A percentile compares a stretch with the other conserved stretches of the same genome.
phyloP scores from a whole-genome alignment of 2,329 filamentous ascomycete species.

The Chlorencoelia australis region DNA sequence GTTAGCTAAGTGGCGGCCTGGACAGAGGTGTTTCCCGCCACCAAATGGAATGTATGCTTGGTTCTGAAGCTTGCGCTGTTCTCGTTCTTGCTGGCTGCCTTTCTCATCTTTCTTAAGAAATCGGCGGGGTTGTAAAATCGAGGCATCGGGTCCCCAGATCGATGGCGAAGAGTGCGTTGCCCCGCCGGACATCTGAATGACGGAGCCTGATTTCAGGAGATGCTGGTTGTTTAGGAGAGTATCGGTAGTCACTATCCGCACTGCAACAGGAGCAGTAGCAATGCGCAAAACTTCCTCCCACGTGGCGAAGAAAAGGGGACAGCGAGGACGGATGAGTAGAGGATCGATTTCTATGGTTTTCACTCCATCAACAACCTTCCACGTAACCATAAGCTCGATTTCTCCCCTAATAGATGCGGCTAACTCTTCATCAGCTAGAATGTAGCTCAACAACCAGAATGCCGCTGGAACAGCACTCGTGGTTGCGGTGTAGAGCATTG shows the following conservation, averaged over 20 bases:
- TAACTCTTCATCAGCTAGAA: constrained; percentile 26
- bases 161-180: constrained; percentile 32
- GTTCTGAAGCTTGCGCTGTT: constrained; percentile 12
- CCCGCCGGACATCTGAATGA: constrained; percentile 36
- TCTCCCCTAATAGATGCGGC: constrained; percentile 26
- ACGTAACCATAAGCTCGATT: constrained; percentile 14
- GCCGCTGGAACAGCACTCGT: constrained; percentile 31
- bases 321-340: constrained; percentile 28
- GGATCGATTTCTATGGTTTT: constrained; percentile 14
- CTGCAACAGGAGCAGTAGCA: constrained; percentile 29
- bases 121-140: constrained; percentile 32
- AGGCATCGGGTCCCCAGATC: constrained; percentile 36
- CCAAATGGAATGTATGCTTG: constrained; percentile 31
- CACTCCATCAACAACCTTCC: constrained; percentile 1
- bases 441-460: constrained; percentile 31
- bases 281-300: constrained; percentile 38
- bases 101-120: constrained; percentile 27
- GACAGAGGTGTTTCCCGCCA: constrained; percentile 32
- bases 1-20: constrained; percentile 31
- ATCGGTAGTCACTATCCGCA: constrained; percentile 33
- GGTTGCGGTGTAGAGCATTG: constrained; percentile 26
- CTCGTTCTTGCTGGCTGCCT: constrained; percentile 10
- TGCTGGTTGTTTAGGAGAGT: constrained; percentile 29
- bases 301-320: constrained; percentile 34
- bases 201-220: constrained; percentile 32